A percentile compares a stretch with the other conserved stretches of the same genome.
phyloP scores from a whole-genome alignment of 1,139 yeast genomes.

The Kodamaea derodonti region DNA sequence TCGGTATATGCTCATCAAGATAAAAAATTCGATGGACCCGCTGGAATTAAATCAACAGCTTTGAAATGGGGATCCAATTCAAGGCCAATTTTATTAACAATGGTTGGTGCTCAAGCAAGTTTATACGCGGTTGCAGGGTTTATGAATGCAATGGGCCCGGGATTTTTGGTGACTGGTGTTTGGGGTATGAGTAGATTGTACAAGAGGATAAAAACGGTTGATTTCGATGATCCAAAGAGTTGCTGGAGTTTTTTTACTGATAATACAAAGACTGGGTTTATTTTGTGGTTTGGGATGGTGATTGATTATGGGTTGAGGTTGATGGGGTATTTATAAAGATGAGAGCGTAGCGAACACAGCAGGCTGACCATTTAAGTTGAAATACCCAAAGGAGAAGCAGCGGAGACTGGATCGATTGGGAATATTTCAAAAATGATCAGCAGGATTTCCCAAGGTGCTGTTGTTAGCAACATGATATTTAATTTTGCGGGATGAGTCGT shows the following conservation, averaged over 20 bases:
- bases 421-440: too few relatives aligned
- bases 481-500: too few relatives aligned
- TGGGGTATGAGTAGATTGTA: constrained; percentile 67
- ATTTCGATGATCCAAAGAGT: constrained; percentile 70
- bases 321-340: constrained; percentile 34
- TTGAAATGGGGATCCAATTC: constrained; percentile 85
- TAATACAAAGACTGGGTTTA: constrained; percentile 78
- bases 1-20: constrained; percentile 98
- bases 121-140: constrained; percentile 68
- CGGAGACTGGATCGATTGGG: too few relatives aligned
- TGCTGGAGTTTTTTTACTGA: constrained; percentile 81
- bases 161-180: constrained; percentile 64
- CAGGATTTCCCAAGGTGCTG: too few relatives aligned
- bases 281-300: constrained; percentile 71
- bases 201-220: constrained; percentile 63
- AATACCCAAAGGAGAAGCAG: too few relatives aligned
- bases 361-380: too few relatives aligned
- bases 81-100: constrained; percentile 59
- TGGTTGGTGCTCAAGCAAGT: constrained; percentile 66
- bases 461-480: too few relatives aligned
- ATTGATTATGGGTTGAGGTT: constrained; percentile 63
- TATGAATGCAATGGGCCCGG: constrained; percentile 85
- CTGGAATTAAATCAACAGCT: constrained; percentile 94
- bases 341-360: background rate
- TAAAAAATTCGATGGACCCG: constrained; percentile 76